Percentiles rank a stretch among this genome's conserved stretches.
Conservation (phyloP, 2,329 filamentous ascomycete genomes). For the Byssothecium circinans region DNA sequence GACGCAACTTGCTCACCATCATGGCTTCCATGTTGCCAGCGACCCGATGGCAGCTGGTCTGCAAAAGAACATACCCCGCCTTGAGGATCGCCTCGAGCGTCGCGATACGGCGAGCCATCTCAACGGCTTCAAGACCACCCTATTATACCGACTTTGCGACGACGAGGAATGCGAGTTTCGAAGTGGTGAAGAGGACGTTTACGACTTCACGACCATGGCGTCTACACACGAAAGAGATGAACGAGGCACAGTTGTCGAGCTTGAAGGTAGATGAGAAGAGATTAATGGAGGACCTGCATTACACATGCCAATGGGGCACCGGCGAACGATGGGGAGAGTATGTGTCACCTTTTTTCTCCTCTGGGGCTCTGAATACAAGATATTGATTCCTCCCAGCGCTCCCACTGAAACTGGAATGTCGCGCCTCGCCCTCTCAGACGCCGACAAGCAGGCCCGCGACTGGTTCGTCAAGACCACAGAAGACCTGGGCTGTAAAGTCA, state of each 20-base stretch:
- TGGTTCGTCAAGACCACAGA: conserved; percentile 72
- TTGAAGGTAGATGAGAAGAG: conserved; percentile 62
- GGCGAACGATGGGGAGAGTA: conserved; percentile 70
- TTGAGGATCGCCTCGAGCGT: conserved; percentile 1
- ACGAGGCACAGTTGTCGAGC: conserved; percentile 53
- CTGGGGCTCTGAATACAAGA: background rate
- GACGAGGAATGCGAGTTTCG: background rate
- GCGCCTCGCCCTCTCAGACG: conserved; percentile 69
- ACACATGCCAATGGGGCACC: conserved; percentile 67
- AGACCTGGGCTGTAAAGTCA: conserved; percentile 66
- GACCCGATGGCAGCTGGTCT: background rate
- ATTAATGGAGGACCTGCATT: conserved; percentile 65
- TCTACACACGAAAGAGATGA: conserved; percentile 52
- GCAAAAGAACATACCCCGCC: conserved; percentile 4
- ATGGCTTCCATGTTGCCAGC: background rate
- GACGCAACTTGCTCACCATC: background rate
- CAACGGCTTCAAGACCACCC: background rate
- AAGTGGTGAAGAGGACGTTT: background rate
- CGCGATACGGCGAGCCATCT: background rate
- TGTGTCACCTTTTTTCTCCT: conserved; percentile 31
- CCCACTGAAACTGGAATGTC: conserved; percentile 74
- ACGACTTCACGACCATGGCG: conserved; percentile 26
- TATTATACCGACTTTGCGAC: background rate
- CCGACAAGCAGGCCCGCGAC: conserved; percentile 70
- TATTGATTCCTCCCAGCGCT: conserved; percentile 35